Conservation (phyloP, 2,329 filamentous ascomycete species). For the Pseudocercospora crystallina region DNA sequence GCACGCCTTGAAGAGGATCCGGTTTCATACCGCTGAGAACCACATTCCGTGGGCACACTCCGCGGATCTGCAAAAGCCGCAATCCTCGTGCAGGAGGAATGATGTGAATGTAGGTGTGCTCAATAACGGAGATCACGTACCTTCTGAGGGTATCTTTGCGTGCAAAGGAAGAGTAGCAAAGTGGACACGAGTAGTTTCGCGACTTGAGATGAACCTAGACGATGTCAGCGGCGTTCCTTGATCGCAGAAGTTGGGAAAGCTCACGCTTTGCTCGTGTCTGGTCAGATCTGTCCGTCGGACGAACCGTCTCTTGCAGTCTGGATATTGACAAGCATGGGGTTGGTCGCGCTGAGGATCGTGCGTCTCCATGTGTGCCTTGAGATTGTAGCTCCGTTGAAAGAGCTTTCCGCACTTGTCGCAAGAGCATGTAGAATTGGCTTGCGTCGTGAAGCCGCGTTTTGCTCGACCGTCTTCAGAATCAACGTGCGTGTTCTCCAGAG, state of each 20-base stretch:
- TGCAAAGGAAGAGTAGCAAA: constrained; percentile 70
- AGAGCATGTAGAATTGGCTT: constrained; percentile 68
- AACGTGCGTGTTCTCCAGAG: constrained; percentile 5
- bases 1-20: too few relatives aligned
- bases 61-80: too few relatives aligned
- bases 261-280: constrained; percentile 55
- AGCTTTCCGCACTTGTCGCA: constrained; percentile 75
- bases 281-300: constrained; percentile 77
- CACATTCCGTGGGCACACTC: too few relatives aligned
- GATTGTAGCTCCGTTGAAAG: constrained; percentile 83
- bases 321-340: constrained; percentile 65
- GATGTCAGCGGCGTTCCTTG: constrained; percentile 12
- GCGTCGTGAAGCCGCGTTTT: constrained; percentile 41
- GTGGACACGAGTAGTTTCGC: constrained; percentile 67
- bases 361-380: constrained; percentile 80
- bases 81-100: too few relatives aligned
- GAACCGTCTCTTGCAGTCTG: constrained; percentile 71
- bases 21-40: too few relatives aligned
- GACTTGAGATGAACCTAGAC: constrained; percentile 69
- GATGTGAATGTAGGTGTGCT: not conserved
- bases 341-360: constrained; percentile 74
- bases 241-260: constrained; percentile 24
- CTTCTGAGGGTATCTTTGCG: constrained; percentile 80
- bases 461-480: constrained; percentile 14
- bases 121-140: constrained; percentile 46